Percentiles rank a stretch among this genome's conserved stretches.
These are phyloP conservation scores for Corrigiola litoralis DNA, from an alignment of 179 eudicot genomes.

Conservation along the genomic window DNA sequence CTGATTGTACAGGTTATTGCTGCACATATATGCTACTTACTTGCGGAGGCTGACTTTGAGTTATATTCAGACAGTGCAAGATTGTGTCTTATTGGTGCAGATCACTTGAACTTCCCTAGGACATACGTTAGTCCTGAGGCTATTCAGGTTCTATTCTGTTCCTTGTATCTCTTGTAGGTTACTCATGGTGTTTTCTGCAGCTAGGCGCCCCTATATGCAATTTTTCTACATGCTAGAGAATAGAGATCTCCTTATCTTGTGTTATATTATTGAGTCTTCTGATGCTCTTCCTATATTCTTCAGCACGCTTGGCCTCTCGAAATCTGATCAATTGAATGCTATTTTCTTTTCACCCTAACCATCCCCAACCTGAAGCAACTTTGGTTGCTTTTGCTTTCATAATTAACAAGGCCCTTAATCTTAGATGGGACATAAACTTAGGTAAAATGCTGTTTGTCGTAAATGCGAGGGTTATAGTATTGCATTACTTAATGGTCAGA, in stretches of 20 bases:
- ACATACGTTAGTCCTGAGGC: constrained; percentile 95
- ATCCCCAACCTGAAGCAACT: too few relatives aligned
- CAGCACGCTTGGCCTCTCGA: too few relatives aligned
- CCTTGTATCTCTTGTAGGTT: background rate
- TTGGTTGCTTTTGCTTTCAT: too few relatives aligned
- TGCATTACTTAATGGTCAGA: too few relatives aligned
- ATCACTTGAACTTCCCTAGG: constrained; percentile 87
- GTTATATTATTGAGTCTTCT: too few relatives aligned
- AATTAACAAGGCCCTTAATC: background rate
- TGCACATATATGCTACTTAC: constrained; percentile 92
- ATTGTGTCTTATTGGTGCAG: constrained; percentile 92
- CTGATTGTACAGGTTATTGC: constrained; percentile 55
- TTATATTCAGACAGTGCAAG: constrained; percentile 81
- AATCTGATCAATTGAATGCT: too few relatives aligned
- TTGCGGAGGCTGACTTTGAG: constrained; percentile 88
- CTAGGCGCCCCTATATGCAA: background rate
- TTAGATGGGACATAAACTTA: background rate
- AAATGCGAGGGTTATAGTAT: background rate
- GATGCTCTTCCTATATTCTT: too few relatives aligned
- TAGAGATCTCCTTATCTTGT: too few relatives aligned
- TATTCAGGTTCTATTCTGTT: constrained; percentile 66
- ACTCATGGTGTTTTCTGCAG: background rate
- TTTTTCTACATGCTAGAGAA: background rate
- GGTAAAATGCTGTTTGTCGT: background rate
- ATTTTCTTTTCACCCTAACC: background rate